phyloP scores from a whole-genome alignment of 2,329 filamentous ascomycete genomes.

The Metarhizium brunneum region DNA sequence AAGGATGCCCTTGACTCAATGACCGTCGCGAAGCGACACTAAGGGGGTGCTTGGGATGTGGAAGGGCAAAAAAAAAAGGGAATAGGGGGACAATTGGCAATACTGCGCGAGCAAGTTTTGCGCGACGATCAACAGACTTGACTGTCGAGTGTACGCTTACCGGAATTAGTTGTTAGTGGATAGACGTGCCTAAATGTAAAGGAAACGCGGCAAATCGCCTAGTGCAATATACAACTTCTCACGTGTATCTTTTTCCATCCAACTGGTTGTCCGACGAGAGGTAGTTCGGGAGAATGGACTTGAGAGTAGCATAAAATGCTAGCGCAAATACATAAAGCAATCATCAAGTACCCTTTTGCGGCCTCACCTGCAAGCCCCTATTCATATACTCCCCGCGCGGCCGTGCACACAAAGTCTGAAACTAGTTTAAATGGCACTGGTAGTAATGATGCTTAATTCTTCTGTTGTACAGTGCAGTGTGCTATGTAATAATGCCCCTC shows the following conservation, averaged over 20 bases:
- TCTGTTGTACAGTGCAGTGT: no score
- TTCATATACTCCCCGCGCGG: neutral
- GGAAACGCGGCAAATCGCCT: no score
- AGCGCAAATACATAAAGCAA: no score
- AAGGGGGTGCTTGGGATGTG: slow-evolving; percentile 10
- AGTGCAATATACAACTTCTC: no score
- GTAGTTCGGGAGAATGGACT: no score
- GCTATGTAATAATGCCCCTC: no score
- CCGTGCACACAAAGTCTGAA: neutral
- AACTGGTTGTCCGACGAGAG: no score
- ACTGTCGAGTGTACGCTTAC: slow-evolving; percentile 9
- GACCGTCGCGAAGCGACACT: slow-evolving; percentile 40
- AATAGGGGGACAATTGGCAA: neutral
- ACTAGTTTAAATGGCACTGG: no score
- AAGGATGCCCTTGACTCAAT: slow-evolving; percentile 42
- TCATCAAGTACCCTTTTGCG: neutral
- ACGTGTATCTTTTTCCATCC: no score
- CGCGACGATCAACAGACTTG: neutral
- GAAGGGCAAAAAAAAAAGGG: neutral
- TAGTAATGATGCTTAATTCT: no score
- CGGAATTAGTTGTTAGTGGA: slow-evolving; percentile 1
- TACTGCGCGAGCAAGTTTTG: neutral
- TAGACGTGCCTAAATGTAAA: neutral
- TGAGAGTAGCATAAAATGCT: no score
- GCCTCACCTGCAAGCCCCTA: neutral